A percentile compares a stretch with the other conserved stretches of the same genome.
Evolutionary conservation across 768 basidiomycete genomes (phyloP).

Genomic region (Podaxis carcinomalis): DNA sequence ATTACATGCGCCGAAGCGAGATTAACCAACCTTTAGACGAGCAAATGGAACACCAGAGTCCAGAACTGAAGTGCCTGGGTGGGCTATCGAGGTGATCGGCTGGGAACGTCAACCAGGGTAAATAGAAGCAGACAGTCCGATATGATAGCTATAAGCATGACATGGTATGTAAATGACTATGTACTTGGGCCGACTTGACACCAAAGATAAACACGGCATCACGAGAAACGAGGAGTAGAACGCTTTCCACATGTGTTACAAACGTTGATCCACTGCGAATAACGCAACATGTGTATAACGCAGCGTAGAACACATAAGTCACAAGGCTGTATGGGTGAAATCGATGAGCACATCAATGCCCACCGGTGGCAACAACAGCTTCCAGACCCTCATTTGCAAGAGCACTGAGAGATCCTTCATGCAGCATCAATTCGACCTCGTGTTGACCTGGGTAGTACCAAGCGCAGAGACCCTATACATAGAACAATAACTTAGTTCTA

Average conservation of each 20-base stretch:
- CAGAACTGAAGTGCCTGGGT: background rate
- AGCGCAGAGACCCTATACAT: slow-evolving; percentile 48
- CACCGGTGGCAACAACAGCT: background rate
- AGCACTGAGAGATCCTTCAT: slow-evolving; percentile 36
- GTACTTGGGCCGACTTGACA: background rate
- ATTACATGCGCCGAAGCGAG: slow-evolving; percentile 7
- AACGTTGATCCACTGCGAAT: background rate
- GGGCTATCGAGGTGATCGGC: background rate
- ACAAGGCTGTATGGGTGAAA: background rate
- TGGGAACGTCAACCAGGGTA: background rate
- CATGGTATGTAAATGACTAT: background rate
- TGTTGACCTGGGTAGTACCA: slow-evolving; percentile 66
- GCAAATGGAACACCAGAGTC: background rate
- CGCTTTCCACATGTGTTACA: background rate
- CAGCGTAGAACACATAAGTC: background rate
- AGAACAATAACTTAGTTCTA: background rate
- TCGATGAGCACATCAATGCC: background rate
- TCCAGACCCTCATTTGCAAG: slow-evolving; percentile 19
- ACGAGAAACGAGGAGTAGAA: background rate
- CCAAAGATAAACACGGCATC: background rate
- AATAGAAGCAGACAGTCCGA: background rate
- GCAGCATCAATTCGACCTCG: slow-evolving; percentile 38
- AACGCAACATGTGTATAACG: background rate
- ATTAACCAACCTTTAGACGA: slow-evolving; percentile 4
- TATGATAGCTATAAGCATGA: background rate